Evolutionary conservation across 768 basidiomycete genomes (phyloP), one percentile per base, ranked within the genome.

Genomic region (Cantharellus anzutake): DNA sequence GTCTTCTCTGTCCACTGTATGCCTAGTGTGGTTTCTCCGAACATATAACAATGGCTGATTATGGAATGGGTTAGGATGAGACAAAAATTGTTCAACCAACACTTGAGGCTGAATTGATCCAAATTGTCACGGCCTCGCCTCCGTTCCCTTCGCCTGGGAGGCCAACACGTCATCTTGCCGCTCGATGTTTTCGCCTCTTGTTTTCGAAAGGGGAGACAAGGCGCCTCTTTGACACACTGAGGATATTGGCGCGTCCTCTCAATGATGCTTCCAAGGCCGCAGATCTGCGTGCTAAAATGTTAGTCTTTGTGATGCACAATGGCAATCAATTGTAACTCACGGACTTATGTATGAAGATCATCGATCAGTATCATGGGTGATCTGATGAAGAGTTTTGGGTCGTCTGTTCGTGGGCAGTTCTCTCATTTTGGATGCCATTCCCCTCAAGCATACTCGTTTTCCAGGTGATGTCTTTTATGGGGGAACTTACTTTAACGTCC

Each of bases 401-500:
- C 82, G 3, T 87, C 96, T 73, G 91, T 86, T 67, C 59, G 82
- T 55, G 14, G 52, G 52, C 35, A 7, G 52, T 11, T 66, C 50
- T 11, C 14, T 11, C 16, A n/a, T 41, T 41, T 40, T 14, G 51
- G n/a, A 51, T 50, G 34, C 41, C n/a, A 39, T 34, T n/a, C 34
- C 48, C 62, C 14, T 48, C 5, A n/a, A 14, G 5, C 44, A 42
- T 56, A 29, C 20, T 29, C 20, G 20, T 55, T 41, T 42, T 16
- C 1, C 63, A 98, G 89, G 82, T 92, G 68, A 94, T 97, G 92
- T 96, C 92, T 0, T 85, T 92, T 65, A 84, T 93, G 81, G 78
- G 83, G 38, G 94, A 98, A 67, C 85, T 93, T 41, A 72, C 80
- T 20, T 72, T 75, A 1, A 73, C 80, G 0, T 74, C 82, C 0